These are phyloP conservation scores for Leccinum subtestaceum DNA, from an alignment of 768 basidiomycete genomes.

Conservation along the genomic window DNA sequence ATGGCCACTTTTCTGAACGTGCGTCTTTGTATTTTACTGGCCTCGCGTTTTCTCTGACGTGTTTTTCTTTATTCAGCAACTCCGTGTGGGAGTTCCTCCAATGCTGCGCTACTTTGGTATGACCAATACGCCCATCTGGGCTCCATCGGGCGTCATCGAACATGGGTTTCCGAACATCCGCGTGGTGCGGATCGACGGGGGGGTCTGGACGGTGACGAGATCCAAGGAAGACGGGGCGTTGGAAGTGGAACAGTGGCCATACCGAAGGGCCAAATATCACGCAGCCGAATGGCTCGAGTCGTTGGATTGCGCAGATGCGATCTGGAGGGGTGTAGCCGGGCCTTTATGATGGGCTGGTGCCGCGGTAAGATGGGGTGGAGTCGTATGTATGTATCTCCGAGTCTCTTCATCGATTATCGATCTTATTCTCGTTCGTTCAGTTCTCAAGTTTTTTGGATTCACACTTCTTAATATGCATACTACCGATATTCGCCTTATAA, in stretches of 20 bases:
- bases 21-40: slow-evolving; percentile 1
- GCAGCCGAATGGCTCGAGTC: slow-evolving; percentile 64
- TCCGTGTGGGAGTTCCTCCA: slow-evolving; percentile 55
- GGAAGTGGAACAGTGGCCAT: slow-evolving; percentile 57
- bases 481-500: background rate
- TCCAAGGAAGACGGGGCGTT: slow-evolving; percentile 29
- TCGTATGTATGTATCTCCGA: background rate
- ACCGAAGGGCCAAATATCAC: slow-evolving; percentile 49
- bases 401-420: background rate
- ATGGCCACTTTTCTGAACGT: slow-evolving; percentile 43
- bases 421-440: background rate
- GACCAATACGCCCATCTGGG: slow-evolving; percentile 45
- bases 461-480: background rate
- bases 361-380: background rate
- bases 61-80: slow-evolving; percentile 41
- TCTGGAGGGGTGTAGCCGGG: slow-evolving; percentile 26
- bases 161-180: slow-evolving; percentile 62
- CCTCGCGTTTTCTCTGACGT: background rate
- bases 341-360: background rate
- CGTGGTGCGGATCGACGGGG: slow-evolving; percentile 51
- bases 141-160: slow-evolving; percentile 44
- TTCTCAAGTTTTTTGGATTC: background rate
- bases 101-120: slow-evolving; percentile 54
- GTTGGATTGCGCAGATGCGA: slow-evolving; percentile 58
- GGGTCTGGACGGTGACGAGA: slow-evolving; percentile 52